Evolutionary conservation across 257 asterid species (phyloP).

Genomic region (Solanum habrochaites): DNA sequence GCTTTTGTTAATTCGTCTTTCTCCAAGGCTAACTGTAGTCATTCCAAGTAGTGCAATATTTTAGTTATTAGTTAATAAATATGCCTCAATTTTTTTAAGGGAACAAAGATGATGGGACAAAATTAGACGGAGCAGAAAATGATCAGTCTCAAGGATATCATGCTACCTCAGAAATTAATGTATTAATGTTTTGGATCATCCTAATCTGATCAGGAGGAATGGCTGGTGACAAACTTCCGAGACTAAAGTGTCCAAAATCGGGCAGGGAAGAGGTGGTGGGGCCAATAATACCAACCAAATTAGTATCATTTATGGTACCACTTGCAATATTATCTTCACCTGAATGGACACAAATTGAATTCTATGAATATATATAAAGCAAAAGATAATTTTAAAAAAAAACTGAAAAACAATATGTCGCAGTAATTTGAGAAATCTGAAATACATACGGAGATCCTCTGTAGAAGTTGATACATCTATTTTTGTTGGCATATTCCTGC

Average conservation of each 20-base stretch:
- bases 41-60: not conserved
- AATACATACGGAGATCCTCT: constrained; percentile 71
- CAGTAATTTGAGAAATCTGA: not conserved
- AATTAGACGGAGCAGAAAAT: not conserved
- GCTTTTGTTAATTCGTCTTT: constrained; percentile 72
- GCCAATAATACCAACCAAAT: constrained; percentile 26
- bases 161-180: constrained; percentile 71
- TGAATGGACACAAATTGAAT: constrained; percentile 12
- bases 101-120: not conserved
- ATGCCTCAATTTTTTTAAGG: not conserved
- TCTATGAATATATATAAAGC: not conserved
- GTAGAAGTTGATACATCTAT: constrained; percentile 80
- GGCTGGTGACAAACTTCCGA: constrained; percentile 32
- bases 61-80: not conserved
- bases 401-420: not conserved
- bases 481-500: constrained; percentile 28
- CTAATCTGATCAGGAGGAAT: constrained; percentile 88
- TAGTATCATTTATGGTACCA: constrained; percentile 17
- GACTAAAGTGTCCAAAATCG: constrained; percentile 35
- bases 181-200: constrained; percentile 66
- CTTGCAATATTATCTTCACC: constrained; percentile 11
- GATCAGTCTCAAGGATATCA: not conserved
- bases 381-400: not conserved
- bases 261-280: constrained; percentile 29
- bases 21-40: constrained; percentile 74